Evolutionary conservation across 805 yeast species (phyloP).

Genomic region (Wickerhamomyces bovis): DNA sequence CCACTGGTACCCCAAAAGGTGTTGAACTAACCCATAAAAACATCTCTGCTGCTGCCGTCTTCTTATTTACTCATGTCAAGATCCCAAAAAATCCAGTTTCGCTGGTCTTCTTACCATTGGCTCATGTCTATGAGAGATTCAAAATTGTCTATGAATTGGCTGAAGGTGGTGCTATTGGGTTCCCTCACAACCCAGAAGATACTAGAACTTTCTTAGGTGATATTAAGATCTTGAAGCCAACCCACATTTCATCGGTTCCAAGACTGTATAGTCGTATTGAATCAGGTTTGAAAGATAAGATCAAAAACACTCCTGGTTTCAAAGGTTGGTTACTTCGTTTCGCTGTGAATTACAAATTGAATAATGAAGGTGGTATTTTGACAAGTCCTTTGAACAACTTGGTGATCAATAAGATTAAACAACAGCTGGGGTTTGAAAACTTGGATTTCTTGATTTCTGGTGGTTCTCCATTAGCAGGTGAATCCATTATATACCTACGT

Average conservation of each 20-base stretch:
- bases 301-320: slow-evolving; percentile 37
- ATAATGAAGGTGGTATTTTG: slow-evolving; percentile 26
- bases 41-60: slow-evolving; percentile 43
- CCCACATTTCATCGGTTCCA: slow-evolving; percentile 52
- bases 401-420: slow-evolving; percentile 37
- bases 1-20: slow-evolving; percentile 73
- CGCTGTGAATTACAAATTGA: slow-evolving; percentile 37
- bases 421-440: slow-evolving; percentile 43
- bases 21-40: slow-evolving; percentile 50
- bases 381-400: slow-evolving; percentile 30
- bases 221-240: slow-evolving; percentile 48
- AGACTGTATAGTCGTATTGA: slow-evolving; percentile 58
- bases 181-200: slow-evolving; percentile 48
- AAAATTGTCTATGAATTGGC: slow-evolving; percentile 37
- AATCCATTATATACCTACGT: slow-evolving; percentile 54
- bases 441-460: slow-evolving; percentile 41
- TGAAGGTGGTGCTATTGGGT: slow-evolving; percentile 47
- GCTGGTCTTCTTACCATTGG: slow-evolving; percentile 47
- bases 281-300: slow-evolving; percentile 48
- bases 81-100: slow-evolving; percentile 25
- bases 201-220: slow-evolving; percentile 53
- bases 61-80: slow-evolving; percentile 31
- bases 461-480: slow-evolving; percentile 66
- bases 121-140: slow-evolving; percentile 51
- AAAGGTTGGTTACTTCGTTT: slow-evolving; percentile 35